phyloP scores from a whole-genome alignment of 2,329 filamentous ascomycete genomes.

The Talaromyces marneffei region DNA sequence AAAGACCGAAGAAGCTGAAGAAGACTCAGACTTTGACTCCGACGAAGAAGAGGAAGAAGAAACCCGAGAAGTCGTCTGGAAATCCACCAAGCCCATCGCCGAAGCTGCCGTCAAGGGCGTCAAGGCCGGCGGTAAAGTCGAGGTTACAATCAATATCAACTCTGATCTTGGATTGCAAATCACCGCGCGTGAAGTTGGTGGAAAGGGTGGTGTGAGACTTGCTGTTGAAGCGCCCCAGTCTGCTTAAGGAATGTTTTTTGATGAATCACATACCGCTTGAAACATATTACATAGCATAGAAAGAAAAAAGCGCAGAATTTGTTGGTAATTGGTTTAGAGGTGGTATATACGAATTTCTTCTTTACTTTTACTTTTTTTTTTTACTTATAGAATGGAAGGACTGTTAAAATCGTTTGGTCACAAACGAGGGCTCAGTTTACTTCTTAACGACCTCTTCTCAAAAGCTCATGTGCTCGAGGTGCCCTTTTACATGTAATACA shows the following conservation, averaged over 20 bases:
- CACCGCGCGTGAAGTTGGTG: slow-evolving; percentile 78
- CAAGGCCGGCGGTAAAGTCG: slow-evolving; percentile 84
- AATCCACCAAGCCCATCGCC: slow-evolving; percentile 72
- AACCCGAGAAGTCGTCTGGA: slow-evolving; percentile 84
- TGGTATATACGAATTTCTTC: slow-evolving; percentile 7
- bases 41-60: slow-evolving; percentile 66
- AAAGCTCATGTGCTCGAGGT: too few species aligned
- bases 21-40: slow-evolving; percentile 57
- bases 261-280: neutral
- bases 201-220: slow-evolving; percentile 75
- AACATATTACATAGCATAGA: neutral
- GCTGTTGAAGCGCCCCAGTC: slow-evolving; percentile 41
- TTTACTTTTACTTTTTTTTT: neutral
- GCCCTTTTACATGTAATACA: too few species aligned
- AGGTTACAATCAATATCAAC: slow-evolving; percentile 84
- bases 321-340: neutral
- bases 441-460: too few species aligned
- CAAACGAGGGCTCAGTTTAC: too few species aligned
- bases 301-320: neutral
- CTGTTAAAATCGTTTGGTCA: neutral
- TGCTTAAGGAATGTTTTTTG: slow-evolving; percentile 16
- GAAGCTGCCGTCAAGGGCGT: slow-evolving; percentile 78
- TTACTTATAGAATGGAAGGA: neutral
- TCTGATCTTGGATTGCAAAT: slow-evolving; percentile 74
- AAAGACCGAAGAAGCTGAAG: slow-evolving; percentile 53